Evolutionary conservation across 192 early-diverging fungal genomes (phyloP), one percentile per base, ranked within the genome.

Genomic region (Backusella morwellensis): DNA sequence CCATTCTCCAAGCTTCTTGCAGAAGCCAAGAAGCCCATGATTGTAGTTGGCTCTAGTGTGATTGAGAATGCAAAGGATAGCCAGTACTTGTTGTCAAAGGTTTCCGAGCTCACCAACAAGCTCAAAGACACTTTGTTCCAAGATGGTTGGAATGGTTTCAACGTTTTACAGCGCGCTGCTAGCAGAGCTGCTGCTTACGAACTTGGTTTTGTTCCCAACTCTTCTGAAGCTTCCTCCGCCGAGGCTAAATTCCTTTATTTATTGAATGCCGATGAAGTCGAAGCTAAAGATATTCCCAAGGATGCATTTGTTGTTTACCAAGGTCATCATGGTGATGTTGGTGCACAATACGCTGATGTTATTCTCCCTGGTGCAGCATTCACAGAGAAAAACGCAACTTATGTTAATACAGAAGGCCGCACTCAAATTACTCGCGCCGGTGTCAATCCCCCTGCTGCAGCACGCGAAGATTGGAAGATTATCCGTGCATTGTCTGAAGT

Each of bases 401-500:
- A 89, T 80, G 93, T 99, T 68, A 99, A 97, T 90, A 97, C 97
- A 15, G 97, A 99, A 80, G 97, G 97, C 56, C 93, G 97, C 32
- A 85, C 95, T 35, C 97, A 99, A 85, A 84, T 89, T 59, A 97
- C 97, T 21, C 94, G 97, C 40, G 94, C 95, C 40, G 95, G 96
- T 6, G 96, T 99, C 17, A 87, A 90, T 29, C 92, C 93, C 68
- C 95, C 96, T 12, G 92, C 87, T 21, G 94, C 90, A 44, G 93
- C 97, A 14, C 95, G 97, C 69, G 97, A 98, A 76, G 97, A 99
- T 87, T 99, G 97, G 97, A 97, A 97, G 91, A 97, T 99, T 72
- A 87, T 99, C 52, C 95, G 97, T 38, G 97, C 97, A 6, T 84
- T 99, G 35, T 96, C 96, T 6, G 96, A 99, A 85, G 87, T 95